Base-by-base conservation (phyloP, 306 rosid species). In the Sphenostylis stenocarpa region DNA sequence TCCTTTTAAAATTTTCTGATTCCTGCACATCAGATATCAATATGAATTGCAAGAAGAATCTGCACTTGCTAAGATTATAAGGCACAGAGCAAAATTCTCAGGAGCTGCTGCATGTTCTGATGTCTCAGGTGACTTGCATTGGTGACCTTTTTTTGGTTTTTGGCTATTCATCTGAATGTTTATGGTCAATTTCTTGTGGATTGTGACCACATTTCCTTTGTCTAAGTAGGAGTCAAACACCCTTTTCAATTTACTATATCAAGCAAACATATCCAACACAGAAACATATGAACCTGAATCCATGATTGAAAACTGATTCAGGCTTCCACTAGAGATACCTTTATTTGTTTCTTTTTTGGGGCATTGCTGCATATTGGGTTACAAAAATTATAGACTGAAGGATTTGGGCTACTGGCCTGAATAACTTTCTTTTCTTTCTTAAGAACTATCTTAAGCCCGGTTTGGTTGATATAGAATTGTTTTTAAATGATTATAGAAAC, bases 221-320 rank as follows among this genome's bases (percentile, higher is more conserved):
- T 39, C 34, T 38, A 12, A 21, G n/a, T 39, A 86, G 92, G 91
- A 66, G 86, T 89, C 86, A 91, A 87, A 91, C 78, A 85, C 76
- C 70, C 86, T 91, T 53, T 89, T 91, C 84, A 91, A 85, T 82
- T 89, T 92, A n/a, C 86, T 85, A 19, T 81, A 75, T 11, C 91
- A 82, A 83, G 73, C 88, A 77, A 91, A 77, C 67, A 79, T 38
- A 64, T 80, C 87, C 24, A 74, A 41, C 28, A 15, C 89, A 31
- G 34, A 1, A 84, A 81, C 91, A 68, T 87, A 89, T 23, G 62
- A 26, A 44, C 92, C 91, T 1, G 94, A 91, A 64, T 91, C 97
- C 5, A 91, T 87, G 94, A 80, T 91, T 61, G 97, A 91, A 83
- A 87, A 84, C 70, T 89, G 88, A 86, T 67, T 55, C 57, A 51